Conservation (phyloP, 345 rosid species). For the Salix brachista region DNA sequence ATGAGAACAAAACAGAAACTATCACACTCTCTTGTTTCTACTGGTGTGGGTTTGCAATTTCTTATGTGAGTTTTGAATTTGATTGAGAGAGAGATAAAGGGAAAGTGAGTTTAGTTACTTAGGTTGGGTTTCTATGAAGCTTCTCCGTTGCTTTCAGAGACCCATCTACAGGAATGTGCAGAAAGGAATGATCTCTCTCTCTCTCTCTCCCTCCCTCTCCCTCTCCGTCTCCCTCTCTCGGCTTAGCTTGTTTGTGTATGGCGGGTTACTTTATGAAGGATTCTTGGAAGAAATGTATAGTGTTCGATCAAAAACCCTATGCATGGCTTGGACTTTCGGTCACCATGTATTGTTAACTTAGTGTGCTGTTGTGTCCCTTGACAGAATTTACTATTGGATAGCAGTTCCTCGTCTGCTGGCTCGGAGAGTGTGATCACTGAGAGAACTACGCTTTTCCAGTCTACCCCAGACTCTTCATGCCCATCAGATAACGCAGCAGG, state of each 20-base stretch:
- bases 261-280: neutral
- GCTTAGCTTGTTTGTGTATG: neutral
- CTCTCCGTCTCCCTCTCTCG: neutral
- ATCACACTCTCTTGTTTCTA: too few relatives aligned
- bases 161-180: neutral
- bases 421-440: neutral
- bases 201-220: neutral
- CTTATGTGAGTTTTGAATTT: conserved; percentile 8
- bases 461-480: neutral
- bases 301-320: neutral
- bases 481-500: neutral
- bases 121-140: conserved; percentile 20
- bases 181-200: neutral
- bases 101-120: conserved; percentile 11
- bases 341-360: neutral
- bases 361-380: neutral
- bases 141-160: conserved; percentile 14
- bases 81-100: conserved; percentile 7
- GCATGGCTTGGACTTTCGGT: neutral
- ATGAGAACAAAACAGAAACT: too few relatives aligned
- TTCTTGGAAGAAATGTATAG: neutral
- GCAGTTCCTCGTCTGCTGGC: conserved; percentile 2
- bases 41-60: neutral
- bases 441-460: neutral
- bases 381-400: neutral